These are phyloP conservation scores for Cryphonectria carpinicola DNA, from an alignment of 2,329 filamentous ascomycete species.

Conservation along the genomic window DNA sequence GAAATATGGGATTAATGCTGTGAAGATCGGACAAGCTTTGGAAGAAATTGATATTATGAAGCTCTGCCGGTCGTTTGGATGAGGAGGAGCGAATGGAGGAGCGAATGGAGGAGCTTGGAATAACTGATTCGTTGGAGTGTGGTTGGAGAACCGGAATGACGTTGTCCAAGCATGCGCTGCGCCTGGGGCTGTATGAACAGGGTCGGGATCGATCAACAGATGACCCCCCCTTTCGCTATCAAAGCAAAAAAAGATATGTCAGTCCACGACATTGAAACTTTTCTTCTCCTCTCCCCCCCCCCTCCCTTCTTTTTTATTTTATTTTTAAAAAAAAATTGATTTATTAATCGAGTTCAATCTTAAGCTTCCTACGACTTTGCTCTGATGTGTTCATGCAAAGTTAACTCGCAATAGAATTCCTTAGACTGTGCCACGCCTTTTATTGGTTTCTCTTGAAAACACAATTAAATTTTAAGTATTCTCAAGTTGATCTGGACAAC, in stretches of 20 bases:
- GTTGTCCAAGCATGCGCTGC: background rate
- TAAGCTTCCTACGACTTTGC: too few species aligned
- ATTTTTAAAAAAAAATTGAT: too few species aligned
- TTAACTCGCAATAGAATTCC: too few species aligned
- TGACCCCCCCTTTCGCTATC: background rate
- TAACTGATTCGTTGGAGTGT: background rate
- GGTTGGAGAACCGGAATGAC: background rate
- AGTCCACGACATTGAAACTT: too few species aligned
- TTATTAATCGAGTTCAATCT: too few species aligned
- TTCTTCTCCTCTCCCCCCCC: background rate
- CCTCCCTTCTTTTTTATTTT: too few species aligned
- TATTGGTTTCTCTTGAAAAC: too few species aligned
- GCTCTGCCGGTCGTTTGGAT: background rate
- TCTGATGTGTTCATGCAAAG: too few species aligned
- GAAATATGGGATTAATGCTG: background rate
- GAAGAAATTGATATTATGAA: background rate
- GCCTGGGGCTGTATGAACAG: slow-evolving; percentile 1
- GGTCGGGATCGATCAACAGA: background rate
- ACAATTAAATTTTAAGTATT: too few species aligned
- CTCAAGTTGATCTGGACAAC: too few species aligned
- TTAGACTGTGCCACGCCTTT: too few species aligned
- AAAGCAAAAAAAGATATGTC: background rate
- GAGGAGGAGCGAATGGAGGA: background rate
- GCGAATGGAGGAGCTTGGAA: background rate
- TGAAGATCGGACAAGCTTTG: background rate